Percentiles rank a stretch among this genome's conserved stretches.
These are phyloP conservation scores for Calocybe cyanea DNA, from an alignment of 768 basidiomycete genomes.

Conservation along the genomic window DNA sequence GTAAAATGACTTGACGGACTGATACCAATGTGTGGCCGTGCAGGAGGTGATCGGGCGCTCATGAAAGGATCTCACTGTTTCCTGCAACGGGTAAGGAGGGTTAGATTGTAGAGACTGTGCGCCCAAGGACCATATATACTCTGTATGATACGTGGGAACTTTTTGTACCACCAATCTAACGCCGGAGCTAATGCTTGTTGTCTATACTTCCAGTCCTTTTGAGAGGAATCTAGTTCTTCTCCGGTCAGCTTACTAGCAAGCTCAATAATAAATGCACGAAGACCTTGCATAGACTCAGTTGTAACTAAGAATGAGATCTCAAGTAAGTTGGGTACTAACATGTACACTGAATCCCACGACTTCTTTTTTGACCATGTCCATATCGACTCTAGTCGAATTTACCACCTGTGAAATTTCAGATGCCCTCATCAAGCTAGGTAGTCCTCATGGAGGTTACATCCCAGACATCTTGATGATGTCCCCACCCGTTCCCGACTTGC, in stretches of 20 bases:
- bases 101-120: background rate
- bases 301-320: too few relatives aligned
- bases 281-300: too few relatives aligned
- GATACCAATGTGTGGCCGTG: constrained; percentile 69
- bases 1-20: constrained; percentile 45
- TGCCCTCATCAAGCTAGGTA: constrained; percentile 76
- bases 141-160: constrained; percentile 16
- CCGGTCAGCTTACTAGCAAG: too few relatives aligned
- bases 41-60: constrained; percentile 63
- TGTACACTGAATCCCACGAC: background rate
- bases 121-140: background rate
- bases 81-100: background rate
- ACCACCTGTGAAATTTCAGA: constrained; percentile 87
- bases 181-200: too few relatives aligned
- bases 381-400: constrained; percentile 27
- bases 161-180: too few relatives aligned
- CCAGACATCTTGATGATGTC: constrained; percentile 69
- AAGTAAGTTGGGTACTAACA: too few relatives aligned
- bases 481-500: constrained; percentile 28
- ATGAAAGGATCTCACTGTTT: constrained; percentile 24
- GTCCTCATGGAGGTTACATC: constrained; percentile 72
- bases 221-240: too few relatives aligned
- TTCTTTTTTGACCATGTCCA: constrained; percentile 11
- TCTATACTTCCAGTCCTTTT: too few relatives aligned
- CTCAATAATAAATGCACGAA: too few relatives aligned